Evolutionary conservation across 2,329 filamentous ascomycete genomes (phyloP).

Genomic region (Aspergillus hiratsukae): DNA sequence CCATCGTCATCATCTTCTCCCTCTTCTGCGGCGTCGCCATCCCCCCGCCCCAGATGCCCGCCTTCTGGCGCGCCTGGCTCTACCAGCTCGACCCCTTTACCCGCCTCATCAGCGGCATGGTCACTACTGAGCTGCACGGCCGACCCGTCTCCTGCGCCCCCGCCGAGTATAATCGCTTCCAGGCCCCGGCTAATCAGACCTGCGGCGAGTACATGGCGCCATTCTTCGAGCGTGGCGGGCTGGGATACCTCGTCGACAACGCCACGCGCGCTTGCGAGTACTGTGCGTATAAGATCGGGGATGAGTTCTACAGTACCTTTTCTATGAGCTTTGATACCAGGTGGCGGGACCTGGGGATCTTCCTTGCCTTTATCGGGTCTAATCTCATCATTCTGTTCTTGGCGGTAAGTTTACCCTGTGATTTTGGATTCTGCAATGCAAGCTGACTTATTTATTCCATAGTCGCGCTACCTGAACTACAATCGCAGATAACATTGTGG

Average conservation of each 20-base stretch:
- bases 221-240: constrained; percentile 65
- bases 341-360: constrained; percentile 82
- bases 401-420: constrained; percentile 41
- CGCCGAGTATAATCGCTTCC: constrained; percentile 64
- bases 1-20: constrained; percentile 76
- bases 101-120: constrained; percentile 72
- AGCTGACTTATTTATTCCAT: neutral
- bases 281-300: constrained; percentile 74
- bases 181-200: constrained; percentile 58
- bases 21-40: constrained; percentile 88
- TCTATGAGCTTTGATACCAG: constrained; percentile 62
- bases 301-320: constrained; percentile 71
- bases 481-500: constrained; percentile 36
- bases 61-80: constrained; percentile 74
- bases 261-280: constrained; percentile 67
- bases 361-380: constrained; percentile 68
- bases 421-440: neutral
- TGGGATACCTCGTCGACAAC: constrained; percentile 67
- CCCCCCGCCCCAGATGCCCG: constrained; percentile 69
- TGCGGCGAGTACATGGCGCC: constrained; percentile 71
- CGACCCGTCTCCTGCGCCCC: constrained; percentile 58
- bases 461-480: constrained; percentile 45
- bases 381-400: constrained; percentile 65
- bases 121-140: constrained; percentile 70
- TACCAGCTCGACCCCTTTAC: constrained; percentile 83